phyloP scores from a whole-genome alignment of 176 grass and related monocot species.

The Chloris gayana region DNA sequence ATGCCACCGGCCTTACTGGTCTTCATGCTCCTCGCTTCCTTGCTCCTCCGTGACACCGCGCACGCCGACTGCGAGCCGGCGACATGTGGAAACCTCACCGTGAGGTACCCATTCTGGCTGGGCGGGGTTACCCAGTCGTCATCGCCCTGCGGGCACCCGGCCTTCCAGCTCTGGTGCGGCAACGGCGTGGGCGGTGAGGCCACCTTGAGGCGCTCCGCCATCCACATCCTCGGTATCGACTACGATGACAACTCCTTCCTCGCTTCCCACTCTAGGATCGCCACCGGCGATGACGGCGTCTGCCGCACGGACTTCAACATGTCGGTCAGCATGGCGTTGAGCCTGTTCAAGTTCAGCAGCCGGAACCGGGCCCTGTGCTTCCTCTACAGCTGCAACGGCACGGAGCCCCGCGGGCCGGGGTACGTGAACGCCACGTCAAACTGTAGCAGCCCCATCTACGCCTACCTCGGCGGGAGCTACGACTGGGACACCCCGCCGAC shows the following conservation, averaged over 20 bases:
- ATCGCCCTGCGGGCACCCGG: slow-evolving; percentile 48
- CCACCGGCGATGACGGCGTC: neutral
- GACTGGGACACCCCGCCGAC: neutral
- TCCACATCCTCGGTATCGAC: slow-evolving; percentile 30
- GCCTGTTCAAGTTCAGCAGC: slow-evolving; percentile 21
- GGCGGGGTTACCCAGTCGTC: neutral
- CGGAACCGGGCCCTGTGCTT: slow-evolving; percentile 50
- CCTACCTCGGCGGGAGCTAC: slow-evolving; percentile 24
- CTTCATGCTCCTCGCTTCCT: slow-evolving; percentile 28
- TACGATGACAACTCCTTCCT: slow-evolving; percentile 40
- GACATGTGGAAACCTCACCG: slow-evolving; percentile 39
- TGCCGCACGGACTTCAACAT: slow-evolving; percentile 49
- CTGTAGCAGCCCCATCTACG: fast-evolving
- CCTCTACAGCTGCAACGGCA: slow-evolving; percentile 41
- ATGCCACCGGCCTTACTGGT: neutral
- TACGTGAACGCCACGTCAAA: neutral
- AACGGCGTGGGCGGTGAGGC: neutral
- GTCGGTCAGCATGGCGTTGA: slow-evolving; percentile 41
- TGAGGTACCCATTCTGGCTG: slow-evolving; percentile 63
- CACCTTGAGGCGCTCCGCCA: neutral
- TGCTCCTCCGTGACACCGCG: neutral
- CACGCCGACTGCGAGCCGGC: slow-evolving; percentile 22
- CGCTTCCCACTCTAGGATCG: neutral
- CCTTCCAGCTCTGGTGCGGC: slow-evolving; percentile 47
- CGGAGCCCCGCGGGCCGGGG: neutral